Conservation (phyloP, 441 rosid species). For the Omphalea diandra region DNA sequence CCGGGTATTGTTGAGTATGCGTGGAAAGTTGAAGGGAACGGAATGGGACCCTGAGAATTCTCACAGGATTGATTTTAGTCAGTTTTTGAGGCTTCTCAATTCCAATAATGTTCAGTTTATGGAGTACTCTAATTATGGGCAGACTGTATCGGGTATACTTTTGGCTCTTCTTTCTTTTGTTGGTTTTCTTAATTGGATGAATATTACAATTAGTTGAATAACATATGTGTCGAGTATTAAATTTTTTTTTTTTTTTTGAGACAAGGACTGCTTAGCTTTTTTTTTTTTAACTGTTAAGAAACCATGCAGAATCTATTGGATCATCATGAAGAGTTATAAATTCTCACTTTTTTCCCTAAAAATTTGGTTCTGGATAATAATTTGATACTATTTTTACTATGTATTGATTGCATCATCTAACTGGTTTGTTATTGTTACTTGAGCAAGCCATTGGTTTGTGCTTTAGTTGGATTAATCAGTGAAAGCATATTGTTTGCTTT, state of each 20-base stretch:
- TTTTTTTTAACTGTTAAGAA: too few relatives aligned
- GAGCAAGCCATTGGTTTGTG: not conserved
- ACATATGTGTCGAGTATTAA: not conserved
- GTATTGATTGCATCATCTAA: not conserved
- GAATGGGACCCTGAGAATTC: slow-evolving; percentile 92
- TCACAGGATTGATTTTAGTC: slow-evolving; percentile 74
- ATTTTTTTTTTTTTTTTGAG: too few relatives aligned
- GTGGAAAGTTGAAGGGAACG: slow-evolving; percentile 83
- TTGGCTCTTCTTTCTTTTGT: not conserved
- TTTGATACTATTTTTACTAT: not conserved
- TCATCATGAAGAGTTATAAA: too few relatives aligned
- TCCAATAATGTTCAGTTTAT: slow-evolving; percentile 79
- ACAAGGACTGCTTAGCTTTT: too few relatives aligned
- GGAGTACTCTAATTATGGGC: slow-evolving; percentile 92
- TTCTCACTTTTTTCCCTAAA: not conserved
- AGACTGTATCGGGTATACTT: slow-evolving; percentile 70
- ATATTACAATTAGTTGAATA: not conserved
- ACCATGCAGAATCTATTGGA: too few relatives aligned
- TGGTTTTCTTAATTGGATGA: not conserved
- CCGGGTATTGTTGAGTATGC: slow-evolving; percentile 61
- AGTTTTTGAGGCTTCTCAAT: slow-evolving; percentile 67
- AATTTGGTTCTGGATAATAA: not conserved
- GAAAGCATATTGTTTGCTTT: not conserved
- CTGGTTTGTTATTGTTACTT: not conserved
- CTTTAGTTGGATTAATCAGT: not conserved